Conservation (phyloP, 179 eudicot species). For the Pouteria campechiana region DNA sequence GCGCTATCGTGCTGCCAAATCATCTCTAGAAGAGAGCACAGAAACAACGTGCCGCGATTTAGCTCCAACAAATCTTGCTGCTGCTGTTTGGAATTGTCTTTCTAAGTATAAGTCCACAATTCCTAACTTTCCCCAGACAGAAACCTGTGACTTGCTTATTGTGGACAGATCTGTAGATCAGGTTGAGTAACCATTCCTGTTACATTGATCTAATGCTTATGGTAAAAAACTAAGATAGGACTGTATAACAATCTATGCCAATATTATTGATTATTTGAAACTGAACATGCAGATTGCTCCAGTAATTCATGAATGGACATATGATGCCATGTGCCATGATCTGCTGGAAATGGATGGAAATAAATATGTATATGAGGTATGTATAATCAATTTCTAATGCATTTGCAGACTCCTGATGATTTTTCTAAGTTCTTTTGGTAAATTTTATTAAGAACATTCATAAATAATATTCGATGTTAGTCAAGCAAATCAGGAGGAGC, state of each 20-base stretch:
- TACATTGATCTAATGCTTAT: too few species aligned
- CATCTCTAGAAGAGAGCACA: slow-evolving; percentile 23
- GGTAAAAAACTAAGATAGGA: too few species aligned
- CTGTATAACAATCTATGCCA: too few species aligned
- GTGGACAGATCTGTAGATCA: slow-evolving; percentile 88
- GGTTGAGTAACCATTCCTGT: too few species aligned
- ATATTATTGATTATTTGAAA: too few species aligned
- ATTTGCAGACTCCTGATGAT: too few species aligned
- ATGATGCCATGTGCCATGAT: slow-evolving; percentile 99
- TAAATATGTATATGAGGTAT: slow-evolving; percentile 78
- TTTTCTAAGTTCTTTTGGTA: neutral
- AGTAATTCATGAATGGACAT: slow-evolving; percentile 97
- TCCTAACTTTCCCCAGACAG: slow-evolving; percentile 70
- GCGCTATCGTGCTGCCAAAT: slow-evolving; percentile 52
- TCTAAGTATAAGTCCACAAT: slow-evolving; percentile 53
- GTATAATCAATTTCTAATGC: slow-evolving; percentile 4
- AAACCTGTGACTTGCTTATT: slow-evolving; percentile 87
- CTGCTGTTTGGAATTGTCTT: slow-evolving; percentile 59
- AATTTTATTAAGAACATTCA: slow-evolving; percentile 4
- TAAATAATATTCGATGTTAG: slow-evolving; percentile 20
- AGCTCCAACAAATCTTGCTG: slow-evolving; percentile 65
- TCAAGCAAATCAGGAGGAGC: slow-evolving; percentile 66
- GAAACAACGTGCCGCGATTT: slow-evolving; percentile 31
- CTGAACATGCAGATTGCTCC: slow-evolving; percentile 70
- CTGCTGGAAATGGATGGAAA: slow-evolving; percentile 92